Base-by-base conservation (phyloP, 768 basidiomycete species). In the Rhodotorula graminis region DNA sequence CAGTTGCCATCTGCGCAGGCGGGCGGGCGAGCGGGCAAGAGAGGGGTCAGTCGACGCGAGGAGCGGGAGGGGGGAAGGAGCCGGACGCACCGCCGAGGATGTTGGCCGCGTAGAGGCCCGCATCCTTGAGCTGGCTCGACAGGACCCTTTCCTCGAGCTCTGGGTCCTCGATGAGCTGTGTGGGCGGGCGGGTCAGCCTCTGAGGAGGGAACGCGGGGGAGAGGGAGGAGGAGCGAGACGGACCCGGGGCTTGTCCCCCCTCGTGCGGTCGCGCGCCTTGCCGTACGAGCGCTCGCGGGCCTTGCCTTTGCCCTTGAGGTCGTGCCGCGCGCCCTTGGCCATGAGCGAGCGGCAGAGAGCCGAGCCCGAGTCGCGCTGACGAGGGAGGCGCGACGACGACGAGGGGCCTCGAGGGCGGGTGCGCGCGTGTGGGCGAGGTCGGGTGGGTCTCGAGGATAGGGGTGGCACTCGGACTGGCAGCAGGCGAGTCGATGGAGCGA, bases 81-180 rank as follows among this genome's bases (percentile, higher is more conserved):
- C 8, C 5, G 37, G 44, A 55, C 69, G 18, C 25, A 76, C 67
- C 64, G 50, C 91, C 92, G 56, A 91, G 81, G 27, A 90, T 94
- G 74, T 87, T 84, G 7, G 90, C 90, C n/a, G 92, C 89, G 80
- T 94, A 94, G 16, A 94, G 84, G 6, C 92, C 91, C 64, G 92
- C 83, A 11, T 87, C 84, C 61, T 87, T 86, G 52, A 95, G 87
- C 82, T 93, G 91, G 65, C 84, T 83, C 12, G 84, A 86, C 74
- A 94, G 87, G 19, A 67, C 49, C 31, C 42, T 27, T 46, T 79
- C 78, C 52, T 75, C 68, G 16, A 57, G 59, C 16, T 44, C 59
- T 0, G 78, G 72, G 50, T 79, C 75, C 52, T 77, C 72, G 42
- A 75, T 71, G 29, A 77, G 67, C 76, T 78, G 50, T 44, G 9